Evolutionary conservation across 2,329 filamentous ascomycete genomes (phyloP).

Genomic region (Teratosphaeria viscida): DNA sequence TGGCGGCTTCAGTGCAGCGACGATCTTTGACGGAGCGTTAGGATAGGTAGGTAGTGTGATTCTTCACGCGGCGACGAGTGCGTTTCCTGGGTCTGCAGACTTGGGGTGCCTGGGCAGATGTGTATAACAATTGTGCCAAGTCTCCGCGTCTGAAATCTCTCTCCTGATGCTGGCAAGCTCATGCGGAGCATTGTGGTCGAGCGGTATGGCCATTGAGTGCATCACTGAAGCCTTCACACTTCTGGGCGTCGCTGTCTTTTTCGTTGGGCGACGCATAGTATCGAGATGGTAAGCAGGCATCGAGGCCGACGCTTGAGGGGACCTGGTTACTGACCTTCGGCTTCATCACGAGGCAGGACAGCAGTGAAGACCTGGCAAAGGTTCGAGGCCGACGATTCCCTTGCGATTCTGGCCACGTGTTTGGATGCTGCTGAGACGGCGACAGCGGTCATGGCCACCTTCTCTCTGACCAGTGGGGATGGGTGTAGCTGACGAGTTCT

Average conservation of each 20-base stretch:
- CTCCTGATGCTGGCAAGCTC: neutral
- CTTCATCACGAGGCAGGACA: neutral
- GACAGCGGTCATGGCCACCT: neutral
- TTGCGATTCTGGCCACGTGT: neutral
- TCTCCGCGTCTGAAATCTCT: neutral
- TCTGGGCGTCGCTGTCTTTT: neutral
- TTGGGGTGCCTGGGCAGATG: neutral
- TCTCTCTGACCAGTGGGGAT: neutral
- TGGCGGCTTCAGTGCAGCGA: neutral
- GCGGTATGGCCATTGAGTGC: neutral
- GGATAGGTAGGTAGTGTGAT: neutral
- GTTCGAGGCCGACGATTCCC: neutral
- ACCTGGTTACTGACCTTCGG: neutral
- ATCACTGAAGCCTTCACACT: neutral
- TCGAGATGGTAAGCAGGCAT: neutral
- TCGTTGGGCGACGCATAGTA: neutral
- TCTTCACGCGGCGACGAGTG: neutral
- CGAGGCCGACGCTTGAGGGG: neutral
- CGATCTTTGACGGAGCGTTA: neutral
- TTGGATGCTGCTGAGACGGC: neutral
- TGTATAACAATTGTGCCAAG: neutral
- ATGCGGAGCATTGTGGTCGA: neutral
- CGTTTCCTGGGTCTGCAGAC: neutral
- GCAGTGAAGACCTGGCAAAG: neutral
- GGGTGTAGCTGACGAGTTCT: neutral